Percentiles rank a stretch among this genome's conserved stretches.
Conservation (phyloP, 148 eudicot genomes). For the Camellia sinensis region DNA sequence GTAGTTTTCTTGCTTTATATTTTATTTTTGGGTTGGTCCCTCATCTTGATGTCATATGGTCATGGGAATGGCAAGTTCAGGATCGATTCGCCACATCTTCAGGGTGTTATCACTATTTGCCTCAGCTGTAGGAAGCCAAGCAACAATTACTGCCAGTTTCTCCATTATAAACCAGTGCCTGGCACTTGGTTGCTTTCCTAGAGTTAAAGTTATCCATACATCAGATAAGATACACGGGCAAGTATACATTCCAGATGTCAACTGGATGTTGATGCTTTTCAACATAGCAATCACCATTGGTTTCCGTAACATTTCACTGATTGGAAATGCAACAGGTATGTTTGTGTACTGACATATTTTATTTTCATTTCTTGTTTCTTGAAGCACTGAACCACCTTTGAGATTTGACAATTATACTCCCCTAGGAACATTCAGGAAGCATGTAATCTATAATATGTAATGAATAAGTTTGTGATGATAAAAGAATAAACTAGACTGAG, state of each 20-base stretch:
- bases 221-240: constrained; percentile 47
- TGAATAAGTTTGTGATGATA: not conserved
- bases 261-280: constrained; percentile 49
- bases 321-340: constrained; percentile 47
- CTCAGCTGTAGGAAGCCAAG: constrained; percentile 53
- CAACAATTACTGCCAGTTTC: constrained; percentile 47
- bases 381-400: not conserved
- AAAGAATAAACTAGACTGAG: not conserved
- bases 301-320: constrained; percentile 33
- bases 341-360: not conserved
- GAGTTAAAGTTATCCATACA: constrained; percentile 51
- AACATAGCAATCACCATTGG: constrained; percentile 37
- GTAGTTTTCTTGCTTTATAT: not conserved
- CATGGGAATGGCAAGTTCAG: constrained; percentile 16
- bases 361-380: not conserved
- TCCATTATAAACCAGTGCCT: constrained; percentile 53
- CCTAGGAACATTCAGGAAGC: not conserved
- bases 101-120: constrained; percentile 39
- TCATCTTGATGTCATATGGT: not conserved
- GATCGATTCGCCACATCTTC: constrained; percentile 32
- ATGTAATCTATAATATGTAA: not conserved
- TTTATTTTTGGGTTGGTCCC: not conserved
- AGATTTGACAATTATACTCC: not conserved
- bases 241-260: constrained; percentile 46
- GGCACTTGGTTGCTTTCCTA: constrained; percentile 50